Conservation (phyloP, 2,329 filamentous ascomycete genomes). For the Neofusicoccum parvum region DNA sequence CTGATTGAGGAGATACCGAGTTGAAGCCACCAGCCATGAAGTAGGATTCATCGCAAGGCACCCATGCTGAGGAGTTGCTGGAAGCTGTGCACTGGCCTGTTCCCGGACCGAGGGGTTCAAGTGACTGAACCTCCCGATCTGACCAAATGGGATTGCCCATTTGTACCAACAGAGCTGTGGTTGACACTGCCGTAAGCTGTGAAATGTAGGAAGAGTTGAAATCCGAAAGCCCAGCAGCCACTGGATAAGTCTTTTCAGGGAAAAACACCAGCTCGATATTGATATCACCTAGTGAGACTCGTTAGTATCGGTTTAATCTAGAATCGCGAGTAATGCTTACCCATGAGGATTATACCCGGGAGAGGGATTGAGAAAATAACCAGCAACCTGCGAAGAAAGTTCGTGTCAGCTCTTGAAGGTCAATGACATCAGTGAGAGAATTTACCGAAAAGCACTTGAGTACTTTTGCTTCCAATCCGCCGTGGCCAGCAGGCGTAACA, state of each 20-base stretch:
- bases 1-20: slow-evolving; percentile 5
- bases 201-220: slow-evolving; percentile 12
- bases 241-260: background rate
- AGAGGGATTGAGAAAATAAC: slow-evolving; percentile 7
- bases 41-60: slow-evolving; percentile 11
- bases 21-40: slow-evolving; percentile 13
- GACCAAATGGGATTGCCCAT: slow-evolving; percentile 9
- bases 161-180: slow-evolving; percentile 6
- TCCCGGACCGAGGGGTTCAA: slow-evolving; percentile 4
- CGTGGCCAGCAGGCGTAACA: background rate
- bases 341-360: slow-evolving; percentile 13
- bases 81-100: slow-evolving; percentile 1
- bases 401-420: background rate
- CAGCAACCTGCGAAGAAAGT: background rate
- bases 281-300: background rate
- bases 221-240: background rate
- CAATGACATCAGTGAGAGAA: no score
- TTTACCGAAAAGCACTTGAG: slow-evolving; percentile 8
- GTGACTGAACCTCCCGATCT: background rate
- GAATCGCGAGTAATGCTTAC: background rate
- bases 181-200: background rate
- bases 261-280: slow-evolving; percentile 16
- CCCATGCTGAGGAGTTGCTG: background rate
- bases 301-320: background rate
- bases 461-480: slow-evolving; percentile 15